phyloP scores from a whole-genome alignment of 2,329 filamentous ascomycete genomes.

The Phyllosticta citrichinensis region DNA sequence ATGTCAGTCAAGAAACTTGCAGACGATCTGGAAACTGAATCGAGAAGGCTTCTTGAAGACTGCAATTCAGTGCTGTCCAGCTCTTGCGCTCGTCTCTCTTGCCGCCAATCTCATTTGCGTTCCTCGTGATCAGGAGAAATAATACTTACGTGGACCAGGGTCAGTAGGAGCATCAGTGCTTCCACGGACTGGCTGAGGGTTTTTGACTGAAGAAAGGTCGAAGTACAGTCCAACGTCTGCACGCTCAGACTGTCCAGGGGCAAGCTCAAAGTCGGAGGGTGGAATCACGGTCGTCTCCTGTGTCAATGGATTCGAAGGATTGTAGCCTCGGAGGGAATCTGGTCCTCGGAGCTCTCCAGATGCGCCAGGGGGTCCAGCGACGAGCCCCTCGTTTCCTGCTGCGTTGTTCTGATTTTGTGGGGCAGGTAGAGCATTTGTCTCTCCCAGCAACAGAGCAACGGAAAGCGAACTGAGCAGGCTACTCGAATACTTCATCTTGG shows the following conservation, averaged over 20 bases:
- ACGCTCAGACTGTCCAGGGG: constrained; percentile 27
- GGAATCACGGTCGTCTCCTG: constrained; percentile 24
- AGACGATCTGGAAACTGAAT: constrained; percentile 1
- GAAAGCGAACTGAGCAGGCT: neutral
- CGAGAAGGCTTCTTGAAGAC: neutral
- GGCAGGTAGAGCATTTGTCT: neutral
- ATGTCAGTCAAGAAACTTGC: neutral
- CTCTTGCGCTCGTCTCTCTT: neutral
- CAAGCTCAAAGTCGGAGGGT: constrained; percentile 26
- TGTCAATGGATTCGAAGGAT: constrained; percentile 21
- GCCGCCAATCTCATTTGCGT: neutral
- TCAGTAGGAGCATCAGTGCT: constrained; percentile 28
- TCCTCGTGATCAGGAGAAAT: neutral
- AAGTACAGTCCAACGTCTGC: constrained; percentile 30
- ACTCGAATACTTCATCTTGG: neutral
- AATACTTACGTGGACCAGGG: constrained; percentile 23
- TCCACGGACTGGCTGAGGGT: constrained; percentile 33
- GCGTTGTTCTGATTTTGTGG: neutral
- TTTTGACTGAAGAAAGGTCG: constrained; percentile 28
- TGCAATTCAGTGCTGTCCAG: no score
- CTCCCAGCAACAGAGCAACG: neutral
- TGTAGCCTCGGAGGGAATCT: constrained; percentile 23
- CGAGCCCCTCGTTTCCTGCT: constrained; percentile 1
- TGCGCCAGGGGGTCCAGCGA: constrained; percentile 22
- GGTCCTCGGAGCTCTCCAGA: constrained; percentile 28